Conservation (phyloP, 192 early-diverging fungal species). For the Entrophospora sp. region DNA sequence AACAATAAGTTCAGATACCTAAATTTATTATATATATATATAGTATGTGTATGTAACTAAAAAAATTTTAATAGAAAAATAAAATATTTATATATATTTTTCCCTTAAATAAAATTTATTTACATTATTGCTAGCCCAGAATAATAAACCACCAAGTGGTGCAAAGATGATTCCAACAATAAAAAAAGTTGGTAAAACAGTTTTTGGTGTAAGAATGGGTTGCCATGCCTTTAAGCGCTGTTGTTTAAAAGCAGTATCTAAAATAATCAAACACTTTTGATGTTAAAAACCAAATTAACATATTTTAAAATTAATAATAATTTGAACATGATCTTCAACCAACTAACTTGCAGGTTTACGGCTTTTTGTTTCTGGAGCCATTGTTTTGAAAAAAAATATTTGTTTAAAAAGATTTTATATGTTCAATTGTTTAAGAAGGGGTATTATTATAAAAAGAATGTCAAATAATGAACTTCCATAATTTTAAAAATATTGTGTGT, state of each 20-base stretch:
- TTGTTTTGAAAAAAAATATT: too few species aligned
- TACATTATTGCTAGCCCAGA: slow-evolving; percentile 80
- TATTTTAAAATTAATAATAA: not conserved
- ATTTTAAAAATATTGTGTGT: too few species aligned
- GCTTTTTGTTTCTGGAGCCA: slow-evolving; percentile 39
- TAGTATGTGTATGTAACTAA: not conserved
- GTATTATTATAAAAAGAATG: too few species aligned
- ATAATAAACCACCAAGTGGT: slow-evolving; percentile 84
- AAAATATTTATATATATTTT: not conserved
- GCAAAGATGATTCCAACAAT: slow-evolving; percentile 91
- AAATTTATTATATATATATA: not conserved
- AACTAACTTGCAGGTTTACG: slow-evolving; percentile 54
- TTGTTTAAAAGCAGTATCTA: slow-evolving; percentile 98
- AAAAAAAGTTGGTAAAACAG: slow-evolving; percentile 95
- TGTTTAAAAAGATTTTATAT: too few species aligned
- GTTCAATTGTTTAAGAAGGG: too few species aligned
- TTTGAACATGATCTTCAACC: not conserved
- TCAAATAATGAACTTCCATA: too few species aligned
- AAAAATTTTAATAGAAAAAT: not conserved
- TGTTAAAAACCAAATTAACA: not conserved
- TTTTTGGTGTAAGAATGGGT: slow-evolving; percentile 96
- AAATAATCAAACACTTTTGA: not conserved
- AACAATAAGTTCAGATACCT: slow-evolving; percentile 80
- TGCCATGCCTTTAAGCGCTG: slow-evolving; percentile 99
- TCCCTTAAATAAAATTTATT: slow-evolving; percentile 10